Percentiles rank a stretch among this genome's conserved stretches.
phyloP scores from a whole-genome alignment of 2,329 filamentous ascomycete species.

The Ophiognomonia clavigignenti-juglandacearum region DNA sequence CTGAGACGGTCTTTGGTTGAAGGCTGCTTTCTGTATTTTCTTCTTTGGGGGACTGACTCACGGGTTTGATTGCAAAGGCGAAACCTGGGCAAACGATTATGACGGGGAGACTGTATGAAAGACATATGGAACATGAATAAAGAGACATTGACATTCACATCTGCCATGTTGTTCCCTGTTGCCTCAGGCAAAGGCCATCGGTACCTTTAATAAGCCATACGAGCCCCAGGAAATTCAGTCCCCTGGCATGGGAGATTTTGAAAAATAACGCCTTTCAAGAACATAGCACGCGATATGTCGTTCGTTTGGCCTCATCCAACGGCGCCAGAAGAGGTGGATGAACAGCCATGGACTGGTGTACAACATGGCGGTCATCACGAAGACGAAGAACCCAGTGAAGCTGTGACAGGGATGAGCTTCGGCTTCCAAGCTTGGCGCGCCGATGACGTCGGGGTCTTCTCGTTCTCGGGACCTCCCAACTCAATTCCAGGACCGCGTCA shows the following conservation, averaged over 20 bases:
- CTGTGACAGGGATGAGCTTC: slow-evolving; percentile 7
- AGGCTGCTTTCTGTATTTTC: background rate
- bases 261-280: no score
- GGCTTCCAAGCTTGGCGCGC: slow-evolving; percentile 1
- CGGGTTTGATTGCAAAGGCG: slow-evolving; percentile 5
- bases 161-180: no score
- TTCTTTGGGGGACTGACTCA: slow-evolving; percentile 2
- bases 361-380: no score
- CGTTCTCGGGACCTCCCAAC: background rate
- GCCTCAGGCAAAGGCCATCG: no score
- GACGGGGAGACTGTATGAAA: slow-evolving; percentile 5
- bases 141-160: background rate
- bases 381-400: no score
- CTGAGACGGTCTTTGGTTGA: background rate
- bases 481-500: background rate
- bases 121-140: slow-evolving; percentile 5
- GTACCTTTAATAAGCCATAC: no score
- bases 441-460: slow-evolving; percentile 16
- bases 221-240: no score
- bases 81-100: background rate
- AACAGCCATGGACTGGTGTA: background rate
- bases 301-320: background rate
- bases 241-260: no score
- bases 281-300: no score
- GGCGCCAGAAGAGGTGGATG: background rate